A percentile compares a stretch with the other conserved stretches of the same genome.
These are phyloP conservation scores for Mycena metata DNA, from an alignment of 768 basidiomycete genomes.

Conservation along the genomic window DNA sequence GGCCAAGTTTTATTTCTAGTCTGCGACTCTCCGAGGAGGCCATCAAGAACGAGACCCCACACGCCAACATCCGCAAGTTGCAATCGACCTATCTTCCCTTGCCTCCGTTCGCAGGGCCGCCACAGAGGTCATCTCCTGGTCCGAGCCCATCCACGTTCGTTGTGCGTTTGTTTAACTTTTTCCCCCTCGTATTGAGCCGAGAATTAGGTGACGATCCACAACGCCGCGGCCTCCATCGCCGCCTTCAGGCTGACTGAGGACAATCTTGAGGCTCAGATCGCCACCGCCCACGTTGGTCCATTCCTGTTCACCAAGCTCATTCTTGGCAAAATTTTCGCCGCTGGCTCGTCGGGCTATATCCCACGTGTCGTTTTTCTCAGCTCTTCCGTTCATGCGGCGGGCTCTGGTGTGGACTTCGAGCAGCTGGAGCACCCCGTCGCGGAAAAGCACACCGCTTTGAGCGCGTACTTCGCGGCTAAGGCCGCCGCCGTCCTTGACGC, in stretches of 20 bases:
- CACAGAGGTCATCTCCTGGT: no score
- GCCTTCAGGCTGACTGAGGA: conserved; percentile 15
- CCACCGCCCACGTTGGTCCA: background rate
- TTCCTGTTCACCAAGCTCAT: conserved; percentile 28
- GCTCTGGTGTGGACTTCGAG: conserved; percentile 14
- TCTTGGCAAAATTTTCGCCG: background rate
- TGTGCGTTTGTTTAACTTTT: no score
- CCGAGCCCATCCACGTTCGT: no score
- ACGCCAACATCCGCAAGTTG: no score
- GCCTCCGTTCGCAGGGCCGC: no score
- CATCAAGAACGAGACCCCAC: no score
- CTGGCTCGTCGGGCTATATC: no score
- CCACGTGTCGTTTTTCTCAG: conserved; percentile 21
- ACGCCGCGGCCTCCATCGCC: conserved; percentile 3
- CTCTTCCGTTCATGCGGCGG: conserved; percentile 14
- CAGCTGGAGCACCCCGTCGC: background rate
- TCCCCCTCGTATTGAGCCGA: no score
- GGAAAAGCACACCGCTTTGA: background rate
- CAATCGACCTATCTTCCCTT: no score
- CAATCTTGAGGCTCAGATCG: conserved; percentile 5
- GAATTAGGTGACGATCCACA: no score
- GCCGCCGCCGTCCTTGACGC: conserved; percentile 10
- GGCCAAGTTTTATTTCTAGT: no score
- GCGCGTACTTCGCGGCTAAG: conserved; percentile 4
- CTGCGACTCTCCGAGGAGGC: no score